Conservation (phyloP, 2,329 filamentous ascomycete genomes). For the Penicillium sp. region DNA sequence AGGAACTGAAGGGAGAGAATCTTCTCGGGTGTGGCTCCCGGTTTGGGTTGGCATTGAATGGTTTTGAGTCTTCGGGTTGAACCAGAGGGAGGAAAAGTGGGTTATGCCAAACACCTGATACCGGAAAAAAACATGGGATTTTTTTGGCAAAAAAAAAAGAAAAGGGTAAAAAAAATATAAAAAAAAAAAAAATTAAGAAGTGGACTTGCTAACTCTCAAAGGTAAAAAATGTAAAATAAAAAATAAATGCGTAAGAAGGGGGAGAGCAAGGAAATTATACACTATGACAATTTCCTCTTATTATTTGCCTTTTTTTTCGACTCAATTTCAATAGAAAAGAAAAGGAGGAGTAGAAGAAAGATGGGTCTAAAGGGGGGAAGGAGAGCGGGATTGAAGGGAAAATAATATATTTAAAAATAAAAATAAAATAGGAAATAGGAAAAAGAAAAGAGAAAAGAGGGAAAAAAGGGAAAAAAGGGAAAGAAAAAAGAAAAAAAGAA, state of each 20-base stretch:
- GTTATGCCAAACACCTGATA: conserved; percentile 29
- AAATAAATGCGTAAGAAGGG: conserved; percentile 1
- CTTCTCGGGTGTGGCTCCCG: conserved; percentile 40
- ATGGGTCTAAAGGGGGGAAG: conserved; percentile 1
- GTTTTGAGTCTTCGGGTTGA: conserved; percentile 28
- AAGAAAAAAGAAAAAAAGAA: conserved; percentile 3
- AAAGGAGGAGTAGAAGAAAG: conserved; percentile 9
- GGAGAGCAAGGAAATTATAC: conserved; percentile 15
- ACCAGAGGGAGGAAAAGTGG: conserved; percentile 31
- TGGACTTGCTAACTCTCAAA: conserved; percentile 7
- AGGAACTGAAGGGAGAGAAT: conserved; percentile 35
- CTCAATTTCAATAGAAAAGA: conserved; percentile 10
- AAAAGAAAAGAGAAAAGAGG: conserved; percentile 8
- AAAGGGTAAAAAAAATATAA: conserved; percentile 14
- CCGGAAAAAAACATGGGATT: conserved; percentile 14
- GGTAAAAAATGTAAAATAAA: neutral
- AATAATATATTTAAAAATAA: neutral
- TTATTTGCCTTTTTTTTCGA: conserved; percentile 2
- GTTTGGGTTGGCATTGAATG: conserved; percentile 47
- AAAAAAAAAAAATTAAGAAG: conserved; percentile 11
- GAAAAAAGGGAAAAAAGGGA: neutral
- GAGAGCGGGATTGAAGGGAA: conserved; percentile 5
- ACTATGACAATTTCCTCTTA: conserved; percentile 11
- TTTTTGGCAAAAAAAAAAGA: neutral
- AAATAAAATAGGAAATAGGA: neutral